Conservation (phyloP, 176 grass and related monocot species). For the Ensete glaucum region DNA sequence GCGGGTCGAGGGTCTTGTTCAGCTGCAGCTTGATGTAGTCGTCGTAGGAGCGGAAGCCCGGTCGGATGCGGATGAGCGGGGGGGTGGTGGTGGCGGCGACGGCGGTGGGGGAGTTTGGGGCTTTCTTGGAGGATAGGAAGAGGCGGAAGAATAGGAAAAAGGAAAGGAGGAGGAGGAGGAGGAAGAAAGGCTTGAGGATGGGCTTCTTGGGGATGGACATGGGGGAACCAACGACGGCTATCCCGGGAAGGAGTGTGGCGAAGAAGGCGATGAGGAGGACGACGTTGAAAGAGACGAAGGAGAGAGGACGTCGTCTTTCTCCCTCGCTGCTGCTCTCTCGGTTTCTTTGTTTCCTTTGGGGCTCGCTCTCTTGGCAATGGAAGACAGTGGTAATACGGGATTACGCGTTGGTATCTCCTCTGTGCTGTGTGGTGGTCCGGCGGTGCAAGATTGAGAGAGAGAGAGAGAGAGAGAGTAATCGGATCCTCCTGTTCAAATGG, state of each 20-base stretch:
- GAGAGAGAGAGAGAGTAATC: too few relatives aligned
- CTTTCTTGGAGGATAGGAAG: not conserved
- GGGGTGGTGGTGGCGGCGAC: not conserved
- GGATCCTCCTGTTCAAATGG: too few relatives aligned
- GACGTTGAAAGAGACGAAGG: slow-evolving; percentile 19
- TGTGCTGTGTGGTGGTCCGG: too few relatives aligned
- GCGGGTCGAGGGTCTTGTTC: slow-evolving; percentile 87
- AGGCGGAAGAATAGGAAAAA: slow-evolving; percentile 2
- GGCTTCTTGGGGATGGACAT: slow-evolving; percentile 25
- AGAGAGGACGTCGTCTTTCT: not conserved
- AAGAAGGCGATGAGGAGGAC: slow-evolving; percentile 27
- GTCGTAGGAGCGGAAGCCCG: slow-evolving; percentile 56
- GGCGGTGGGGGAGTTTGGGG: not conserved
- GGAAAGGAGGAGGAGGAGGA: slow-evolving; percentile 13
- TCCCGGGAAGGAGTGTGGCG: too few relatives aligned
- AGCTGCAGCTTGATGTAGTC: slow-evolving; percentile 89
- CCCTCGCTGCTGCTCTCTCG: too few relatives aligned
- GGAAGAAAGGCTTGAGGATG: slow-evolving; percentile 12
- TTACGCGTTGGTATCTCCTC: too few relatives aligned
- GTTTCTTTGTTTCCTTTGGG: too few relatives aligned
- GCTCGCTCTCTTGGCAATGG: too few relatives aligned
- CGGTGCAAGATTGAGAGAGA: too few relatives aligned
- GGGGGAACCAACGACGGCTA: not conserved
- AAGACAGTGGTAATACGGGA: too few relatives aligned
- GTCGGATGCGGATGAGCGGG: slow-evolving; percentile 70